Conservation (phyloP, 2,329 filamentous ascomycete genomes). For the Ilyonectria destructans region DNA sequence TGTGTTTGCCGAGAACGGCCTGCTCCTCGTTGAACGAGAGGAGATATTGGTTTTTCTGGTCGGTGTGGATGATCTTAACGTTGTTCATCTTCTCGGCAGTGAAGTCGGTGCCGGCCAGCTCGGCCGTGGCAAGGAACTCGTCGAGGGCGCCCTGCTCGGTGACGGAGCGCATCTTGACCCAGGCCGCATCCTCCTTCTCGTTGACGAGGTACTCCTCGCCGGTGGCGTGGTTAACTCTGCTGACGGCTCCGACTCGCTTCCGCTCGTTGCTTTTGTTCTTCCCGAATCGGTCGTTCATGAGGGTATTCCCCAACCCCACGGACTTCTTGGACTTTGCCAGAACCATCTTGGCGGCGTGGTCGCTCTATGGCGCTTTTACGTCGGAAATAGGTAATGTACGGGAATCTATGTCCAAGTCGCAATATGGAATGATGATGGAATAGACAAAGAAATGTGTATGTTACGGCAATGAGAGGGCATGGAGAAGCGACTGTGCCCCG, state of each 20-base stretch:
- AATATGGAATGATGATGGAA: constrained; percentile 28
- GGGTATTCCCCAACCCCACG: constrained; percentile 94
- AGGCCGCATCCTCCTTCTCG: constrained; percentile 89
- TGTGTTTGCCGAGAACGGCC: constrained; percentile 84
- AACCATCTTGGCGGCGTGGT: constrained; percentile 63
- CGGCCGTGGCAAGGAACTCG: constrained; percentile 95
- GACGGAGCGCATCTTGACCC: constrained; percentile 99
- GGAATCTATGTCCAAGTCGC: constrained; percentile 34
- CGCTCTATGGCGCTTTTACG: constrained; percentile 8
- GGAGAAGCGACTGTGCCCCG: constrained; percentile 45
- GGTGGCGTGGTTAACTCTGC: constrained; percentile 82
- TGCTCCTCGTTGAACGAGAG: constrained; percentile 89
- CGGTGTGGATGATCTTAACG: constrained; percentile 97
- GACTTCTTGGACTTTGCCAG: constrained; percentile 93
- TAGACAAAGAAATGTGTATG: constrained; percentile 39
- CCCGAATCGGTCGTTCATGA: constrained; percentile 99
- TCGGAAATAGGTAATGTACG: constrained; percentile 25
- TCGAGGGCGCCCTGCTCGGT: constrained; percentile 97
- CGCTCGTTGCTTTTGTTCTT: constrained; percentile 90
- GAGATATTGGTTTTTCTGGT: constrained; percentile 96
- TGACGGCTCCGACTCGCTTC: constrained; percentile 76
- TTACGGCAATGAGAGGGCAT: constrained; percentile 39
- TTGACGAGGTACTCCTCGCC: constrained; percentile 96
- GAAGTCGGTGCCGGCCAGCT: constrained; percentile 98
- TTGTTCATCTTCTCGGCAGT: constrained; percentile 99